A percentile compares a stretch with the other conserved stretches of the same genome.
phyloP scores from a whole-genome alignment of 2,329 filamentous ascomycete genomes.

The Madurella mycetomatis region DNA sequence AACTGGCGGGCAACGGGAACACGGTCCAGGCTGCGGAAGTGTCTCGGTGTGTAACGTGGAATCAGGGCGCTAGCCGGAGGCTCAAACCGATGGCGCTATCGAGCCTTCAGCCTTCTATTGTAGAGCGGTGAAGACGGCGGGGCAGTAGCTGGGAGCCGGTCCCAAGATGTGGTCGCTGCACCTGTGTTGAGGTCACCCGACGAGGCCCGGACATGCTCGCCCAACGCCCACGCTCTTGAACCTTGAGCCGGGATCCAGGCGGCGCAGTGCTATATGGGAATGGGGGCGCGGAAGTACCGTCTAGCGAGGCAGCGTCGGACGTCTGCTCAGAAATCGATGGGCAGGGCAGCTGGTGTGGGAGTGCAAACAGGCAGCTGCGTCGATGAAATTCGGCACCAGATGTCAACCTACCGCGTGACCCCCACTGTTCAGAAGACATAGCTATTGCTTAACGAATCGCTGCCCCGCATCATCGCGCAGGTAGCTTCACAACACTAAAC shows the following conservation, averaged over 20 bases:
- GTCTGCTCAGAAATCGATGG: not conserved
- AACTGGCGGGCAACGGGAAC: not conserved
- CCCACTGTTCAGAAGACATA: not conserved
- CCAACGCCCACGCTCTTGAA: not conserved
- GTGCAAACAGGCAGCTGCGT: not conserved
- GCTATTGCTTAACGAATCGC: not conserved
- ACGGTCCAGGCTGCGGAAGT: not conserved
- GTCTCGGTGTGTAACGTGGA: conserved; percentile 6
- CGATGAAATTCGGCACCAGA: not conserved
- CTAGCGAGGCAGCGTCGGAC: not conserved
- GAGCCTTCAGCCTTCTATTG: not conserved
- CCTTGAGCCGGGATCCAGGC: not conserved
- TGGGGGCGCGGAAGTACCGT: not conserved
- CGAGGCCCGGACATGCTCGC: not conserved
- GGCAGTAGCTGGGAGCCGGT: not conserved
- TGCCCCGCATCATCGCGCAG: not conserved
- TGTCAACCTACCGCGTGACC: not conserved
- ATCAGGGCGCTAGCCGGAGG: not conserved
- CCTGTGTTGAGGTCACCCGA: conserved; percentile 7
- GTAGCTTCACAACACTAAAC: not conserved
- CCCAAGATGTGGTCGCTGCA: not conserved
- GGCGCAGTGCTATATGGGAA: not conserved
- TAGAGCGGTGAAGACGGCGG: conserved; percentile 3
- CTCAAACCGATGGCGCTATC: not conserved
- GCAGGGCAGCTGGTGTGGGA: not conserved